Evolutionary conservation across 1,284 basidiomycete species (phyloP).

Genomic region (Spongispora temasekensis): DNA sequence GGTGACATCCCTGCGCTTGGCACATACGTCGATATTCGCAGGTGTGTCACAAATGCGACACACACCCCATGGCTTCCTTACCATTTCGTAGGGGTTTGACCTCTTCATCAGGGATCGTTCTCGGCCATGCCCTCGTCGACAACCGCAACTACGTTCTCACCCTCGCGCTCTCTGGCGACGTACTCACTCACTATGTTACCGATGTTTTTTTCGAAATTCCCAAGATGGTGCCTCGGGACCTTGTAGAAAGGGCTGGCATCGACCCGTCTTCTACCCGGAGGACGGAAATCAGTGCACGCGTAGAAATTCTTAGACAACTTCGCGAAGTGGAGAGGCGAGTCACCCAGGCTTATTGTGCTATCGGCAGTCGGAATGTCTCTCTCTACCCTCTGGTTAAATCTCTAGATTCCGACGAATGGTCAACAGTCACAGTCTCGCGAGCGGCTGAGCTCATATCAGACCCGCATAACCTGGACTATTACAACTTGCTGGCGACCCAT

Average conservation of each 20-base stretch:
- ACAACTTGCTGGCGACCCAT: conserved; percentile 69
- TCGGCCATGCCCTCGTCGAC: conserved; percentile 41
- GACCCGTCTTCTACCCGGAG: conserved; percentile 30
- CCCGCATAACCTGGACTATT: conserved; percentile 35
- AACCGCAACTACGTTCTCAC: conserved; percentile 41
- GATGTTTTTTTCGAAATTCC: conserved; percentile 65
- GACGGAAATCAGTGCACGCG: conserved; percentile 53
- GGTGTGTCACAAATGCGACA: conserved; percentile 39
- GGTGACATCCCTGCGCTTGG: conserved; percentile 39
- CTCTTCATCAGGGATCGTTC: conserved; percentile 47
- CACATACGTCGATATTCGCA: conserved; percentile 61
- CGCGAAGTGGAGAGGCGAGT: conserved; percentile 49
- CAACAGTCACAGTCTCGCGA: conserved; percentile 48
- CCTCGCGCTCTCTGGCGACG: conserved; percentile 51
- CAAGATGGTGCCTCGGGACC: conserved; percentile 47
- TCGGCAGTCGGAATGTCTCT: conserved; percentile 31
- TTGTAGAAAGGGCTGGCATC: conserved; percentile 51
- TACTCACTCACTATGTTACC: conserved; percentile 45
- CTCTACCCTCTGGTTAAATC: conserved; percentile 52
- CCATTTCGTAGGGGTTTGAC: conserved; percentile 44
- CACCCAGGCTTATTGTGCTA: conserved; percentile 41
- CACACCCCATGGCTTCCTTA: conserved; percentile 12
- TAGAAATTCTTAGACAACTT: conserved; percentile 56
- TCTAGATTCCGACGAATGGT: conserved; percentile 52
- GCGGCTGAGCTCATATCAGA: conserved; percentile 46